Evolutionary conservation across 2,329 filamentous ascomycete genomes (phyloP).

Genomic region (Aspergillus sp.): DNA sequence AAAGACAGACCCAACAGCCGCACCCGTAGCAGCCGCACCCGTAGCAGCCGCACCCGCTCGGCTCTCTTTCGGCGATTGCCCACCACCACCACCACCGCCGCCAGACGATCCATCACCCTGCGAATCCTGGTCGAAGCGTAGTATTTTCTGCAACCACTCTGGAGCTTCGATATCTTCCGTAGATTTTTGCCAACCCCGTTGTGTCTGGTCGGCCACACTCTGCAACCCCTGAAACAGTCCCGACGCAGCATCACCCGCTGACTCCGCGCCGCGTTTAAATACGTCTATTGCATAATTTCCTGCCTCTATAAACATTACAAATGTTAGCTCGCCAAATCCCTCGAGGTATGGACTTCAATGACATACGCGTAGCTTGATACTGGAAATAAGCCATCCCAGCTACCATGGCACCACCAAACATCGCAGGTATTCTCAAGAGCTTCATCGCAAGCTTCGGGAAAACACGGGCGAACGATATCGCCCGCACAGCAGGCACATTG

Average conservation of each 20-base stretch:
- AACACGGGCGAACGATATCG: conserved; percentile 65
- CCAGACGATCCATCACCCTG: conserved; percentile 43
- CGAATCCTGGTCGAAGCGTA: conserved; percentile 62
- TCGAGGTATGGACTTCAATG: neutral
- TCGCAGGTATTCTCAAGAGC: conserved; percentile 80
- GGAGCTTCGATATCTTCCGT: conserved; percentile 72
- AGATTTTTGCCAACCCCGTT: conserved; percentile 77
- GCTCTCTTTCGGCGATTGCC: conserved; percentile 56
- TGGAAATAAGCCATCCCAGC: conserved; percentile 89
- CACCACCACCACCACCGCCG: conserved; percentile 38
- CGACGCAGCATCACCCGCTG: conserved; percentile 67
- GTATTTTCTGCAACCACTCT: conserved; percentile 77
- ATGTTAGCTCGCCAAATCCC: conserved; percentile 8
- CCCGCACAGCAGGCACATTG: conserved; percentile 66
- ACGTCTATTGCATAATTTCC: conserved; percentile 76
- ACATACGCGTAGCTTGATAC: conserved; percentile 86
- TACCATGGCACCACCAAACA: conserved; percentile 86
- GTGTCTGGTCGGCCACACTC: conserved; percentile 75
- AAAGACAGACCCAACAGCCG: conserved; percentile 73
- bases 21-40: conserved; percentile 63
- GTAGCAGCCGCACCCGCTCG: conserved; percentile 56
- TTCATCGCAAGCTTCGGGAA: conserved; percentile 90
- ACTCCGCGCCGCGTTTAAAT: conserved; percentile 70
- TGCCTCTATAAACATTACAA: conserved; percentile 54
- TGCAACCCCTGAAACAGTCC: conserved; percentile 70